Base-by-base conservation (phyloP, 176 grass and related monocot genomes). In the Leersia perrieri region DNA sequence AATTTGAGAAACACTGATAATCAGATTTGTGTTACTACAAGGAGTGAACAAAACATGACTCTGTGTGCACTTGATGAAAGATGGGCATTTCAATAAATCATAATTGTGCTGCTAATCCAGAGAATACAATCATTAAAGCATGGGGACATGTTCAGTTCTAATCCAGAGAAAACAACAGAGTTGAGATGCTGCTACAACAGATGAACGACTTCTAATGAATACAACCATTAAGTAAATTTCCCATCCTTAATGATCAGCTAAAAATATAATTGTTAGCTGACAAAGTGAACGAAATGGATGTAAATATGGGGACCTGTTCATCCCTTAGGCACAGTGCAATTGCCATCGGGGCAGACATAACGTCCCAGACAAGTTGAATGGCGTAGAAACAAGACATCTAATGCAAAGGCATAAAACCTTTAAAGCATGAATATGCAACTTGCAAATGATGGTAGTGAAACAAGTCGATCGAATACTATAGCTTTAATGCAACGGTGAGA, bases 181-280 rank as follows among this genome's bases (percentile, higher is more conserved):
- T 14, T 45, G 42, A 45, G 2, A 14, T 58, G n/a, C 4, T 25
- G 0, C n/a, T 25, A 58, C 5, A 22, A 25, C 2, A 9, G 53
- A 25, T 25, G 22, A 57, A 57, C 22, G 0, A 3, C 53, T 23
- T 23, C 0, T 1, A n/a, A 33, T 26, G 28, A 15, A 29, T 63
- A 28, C 10, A 13, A 33, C 23, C 22, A 0, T 25, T 2, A 0
- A 27, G 45, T 26, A 64, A 3, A 87, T 71, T 78, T 88, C 22
- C 75, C 80, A 91, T 84, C 66, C 39, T 39, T 87, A 77, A 88
- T 91, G 85, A 88, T 85, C 85, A 82, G 63, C 89, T 76, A 91
- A 81, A 73, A 41, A 25, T 53, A 29, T 0, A 9, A 0, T 23
- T 66, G 31, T 58, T 80, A 89, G 84, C 80, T 53, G 79, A 89